phyloP scores from a whole-genome alignment of 164 flowering plant genomes.

The Akebia trifoliata region DNA sequence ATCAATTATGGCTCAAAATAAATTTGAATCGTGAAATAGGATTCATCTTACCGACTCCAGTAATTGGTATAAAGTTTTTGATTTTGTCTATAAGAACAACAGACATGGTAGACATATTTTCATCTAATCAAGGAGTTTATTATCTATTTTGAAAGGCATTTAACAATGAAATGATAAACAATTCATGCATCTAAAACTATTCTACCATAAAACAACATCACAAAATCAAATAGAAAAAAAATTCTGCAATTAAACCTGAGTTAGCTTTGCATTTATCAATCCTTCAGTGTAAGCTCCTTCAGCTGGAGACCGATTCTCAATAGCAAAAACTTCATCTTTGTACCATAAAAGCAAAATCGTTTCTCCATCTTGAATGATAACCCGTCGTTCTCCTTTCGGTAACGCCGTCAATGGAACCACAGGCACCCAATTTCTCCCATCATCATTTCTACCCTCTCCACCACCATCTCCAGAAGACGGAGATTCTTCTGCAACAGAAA shows the following conservation, averaged over 20 bases:
- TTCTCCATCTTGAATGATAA: constrained; percentile 76
- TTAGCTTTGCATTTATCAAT: constrained; percentile 83
- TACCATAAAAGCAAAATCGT: constrained; percentile 85
- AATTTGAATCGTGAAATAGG: too few relatives aligned
- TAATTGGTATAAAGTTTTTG: too few relatives aligned
- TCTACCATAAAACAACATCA: background rate
- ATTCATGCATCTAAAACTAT: background rate
- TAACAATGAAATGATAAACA: too few relatives aligned
- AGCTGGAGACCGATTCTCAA: constrained; percentile 91
- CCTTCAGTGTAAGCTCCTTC: constrained; percentile 94
- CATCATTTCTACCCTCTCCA: too few relatives aligned
- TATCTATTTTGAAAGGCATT: too few relatives aligned
- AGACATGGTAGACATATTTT: too few relatives aligned
- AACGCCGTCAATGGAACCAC: constrained; percentile 82
- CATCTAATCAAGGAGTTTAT: too few relatives aligned
- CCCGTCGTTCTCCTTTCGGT: constrained; percentile 90
- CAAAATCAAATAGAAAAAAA: background rate
- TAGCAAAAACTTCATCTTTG: constrained; percentile 69
- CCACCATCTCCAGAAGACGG: constrained; percentile 22
- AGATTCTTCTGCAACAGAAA: constrained; percentile 44
- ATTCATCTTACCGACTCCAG: too few relatives aligned
- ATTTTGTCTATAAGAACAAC: too few relatives aligned
- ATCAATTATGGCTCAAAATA: background rate
- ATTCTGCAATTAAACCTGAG: constrained; percentile 36
- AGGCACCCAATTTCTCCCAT: constrained; percentile 69